Conservation (phyloP, 495 filamentous ascomycete genomes). For the Lasiosphaeria hispida region DNA sequence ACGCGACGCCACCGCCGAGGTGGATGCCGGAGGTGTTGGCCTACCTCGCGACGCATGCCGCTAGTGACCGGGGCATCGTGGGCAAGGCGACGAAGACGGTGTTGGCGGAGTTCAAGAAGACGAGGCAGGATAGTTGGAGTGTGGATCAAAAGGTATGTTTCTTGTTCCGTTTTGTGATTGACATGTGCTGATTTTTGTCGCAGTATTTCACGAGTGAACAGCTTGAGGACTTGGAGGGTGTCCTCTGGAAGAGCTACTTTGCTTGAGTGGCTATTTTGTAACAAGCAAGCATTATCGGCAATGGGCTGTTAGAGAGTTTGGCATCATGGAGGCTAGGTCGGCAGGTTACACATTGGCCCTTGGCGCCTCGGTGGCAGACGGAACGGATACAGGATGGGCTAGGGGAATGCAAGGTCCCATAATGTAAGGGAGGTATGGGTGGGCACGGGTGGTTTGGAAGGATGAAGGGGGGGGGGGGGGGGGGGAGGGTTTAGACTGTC, state of each 20-base stretch:
- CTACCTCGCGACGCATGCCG: constrained; percentile 77
- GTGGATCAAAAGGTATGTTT: constrained; percentile 87
- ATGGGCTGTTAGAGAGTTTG: no score
- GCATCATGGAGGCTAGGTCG: no score
- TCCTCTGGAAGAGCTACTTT: constrained; percentile 99
- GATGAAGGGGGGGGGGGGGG: no score
- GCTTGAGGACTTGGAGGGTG: constrained; percentile 90
- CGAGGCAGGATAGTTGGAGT: constrained; percentile 97
- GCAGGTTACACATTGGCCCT: no score
- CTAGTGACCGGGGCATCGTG: constrained; percentile 85
- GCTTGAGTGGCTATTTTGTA: constrained; percentile 49
- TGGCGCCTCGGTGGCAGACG: no score
- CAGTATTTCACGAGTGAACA: constrained; percentile 92
- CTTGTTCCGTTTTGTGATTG: neutral
- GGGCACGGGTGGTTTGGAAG: no score
- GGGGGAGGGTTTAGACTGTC: no score
- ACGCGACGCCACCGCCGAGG: constrained; percentile 81
- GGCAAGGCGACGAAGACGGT: constrained; percentile 97
- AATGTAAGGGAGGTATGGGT: no score
- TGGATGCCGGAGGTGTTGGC: constrained; percentile 96
- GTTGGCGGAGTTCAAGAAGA: constrained; percentile 98
- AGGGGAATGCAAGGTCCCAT: no score
- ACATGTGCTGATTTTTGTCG: constrained; percentile 9
- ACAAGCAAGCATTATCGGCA: no score
- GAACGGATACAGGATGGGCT: no score